A percentile compares a stretch with the other conserved stretches of the same genome.
phyloP scores from a whole-genome alignment of 1,284 basidiomycete genomes.

The Moniliella sp. region DNA sequence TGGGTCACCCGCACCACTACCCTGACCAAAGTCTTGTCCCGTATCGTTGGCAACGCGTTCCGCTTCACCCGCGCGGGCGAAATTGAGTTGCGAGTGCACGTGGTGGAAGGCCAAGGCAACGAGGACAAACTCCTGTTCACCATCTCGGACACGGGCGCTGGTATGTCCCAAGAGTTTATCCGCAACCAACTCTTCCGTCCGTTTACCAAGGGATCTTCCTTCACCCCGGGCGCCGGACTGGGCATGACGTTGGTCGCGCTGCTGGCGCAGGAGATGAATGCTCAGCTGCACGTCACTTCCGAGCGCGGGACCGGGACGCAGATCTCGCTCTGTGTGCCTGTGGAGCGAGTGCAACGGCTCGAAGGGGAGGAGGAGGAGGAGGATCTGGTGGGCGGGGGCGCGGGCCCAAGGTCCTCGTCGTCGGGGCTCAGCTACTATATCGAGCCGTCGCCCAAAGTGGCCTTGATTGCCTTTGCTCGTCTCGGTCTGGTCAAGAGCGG shows the following conservation, averaged over 20 bases:
- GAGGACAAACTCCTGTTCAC: slow-evolving; percentile 1
- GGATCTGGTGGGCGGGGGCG: neutral
- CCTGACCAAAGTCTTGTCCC: slow-evolving; percentile 11
- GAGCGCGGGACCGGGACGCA: slow-evolving; percentile 11
- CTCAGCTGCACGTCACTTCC: slow-evolving; percentile 9
- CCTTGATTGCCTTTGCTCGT: too few relatives aligned
- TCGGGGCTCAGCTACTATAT: neutral
- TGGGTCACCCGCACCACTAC: slow-evolving; percentile 6
- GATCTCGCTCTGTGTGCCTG: slow-evolving; percentile 10
- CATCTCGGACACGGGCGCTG: slow-evolving; percentile 6
- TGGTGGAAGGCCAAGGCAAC: neutral
- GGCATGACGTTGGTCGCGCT: slow-evolving; percentile 17
- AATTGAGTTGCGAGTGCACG: slow-evolving; percentile 8
- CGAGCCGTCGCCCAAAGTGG: too few relatives aligned
- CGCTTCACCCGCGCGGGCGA: slow-evolving; percentile 10
- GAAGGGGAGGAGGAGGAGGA: neutral
- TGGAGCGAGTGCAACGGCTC: slow-evolving; percentile 1
- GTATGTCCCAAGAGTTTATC: slow-evolving; percentile 13
- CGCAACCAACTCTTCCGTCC: slow-evolving; percentile 9
- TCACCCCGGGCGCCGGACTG: slow-evolving; percentile 15
- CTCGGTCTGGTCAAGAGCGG: slow-evolving; percentile 1
- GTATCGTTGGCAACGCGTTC: slow-evolving; percentile 15
- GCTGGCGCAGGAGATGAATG: slow-evolving; percentile 9
- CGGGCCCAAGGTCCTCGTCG: neutral
- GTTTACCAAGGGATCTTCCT: slow-evolving; percentile 14